Evolutionary conservation across 495 filamentous ascomycete species (phyloP).

Genomic region (Hypoxylon perforatum): DNA sequence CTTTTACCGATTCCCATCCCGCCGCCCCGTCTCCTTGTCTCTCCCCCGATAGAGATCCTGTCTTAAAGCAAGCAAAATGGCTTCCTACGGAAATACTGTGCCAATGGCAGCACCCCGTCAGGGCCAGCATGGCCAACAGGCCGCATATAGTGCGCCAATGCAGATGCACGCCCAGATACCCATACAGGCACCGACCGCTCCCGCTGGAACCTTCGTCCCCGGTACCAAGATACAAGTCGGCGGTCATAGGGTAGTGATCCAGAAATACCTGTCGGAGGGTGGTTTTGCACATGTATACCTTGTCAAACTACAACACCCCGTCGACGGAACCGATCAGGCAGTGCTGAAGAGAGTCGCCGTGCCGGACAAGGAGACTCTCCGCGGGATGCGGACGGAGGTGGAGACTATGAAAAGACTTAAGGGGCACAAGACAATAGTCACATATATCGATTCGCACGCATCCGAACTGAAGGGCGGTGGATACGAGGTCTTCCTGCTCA

Average conservation of each 20-base stretch:
- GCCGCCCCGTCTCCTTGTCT: constrained; percentile 16
- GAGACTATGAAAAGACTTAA: constrained; percentile 99
- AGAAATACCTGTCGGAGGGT: constrained; percentile 97
- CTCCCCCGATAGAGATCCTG: constrained; percentile 3
- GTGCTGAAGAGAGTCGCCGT: constrained; percentile 98
- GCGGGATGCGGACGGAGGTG: constrained; percentile 97
- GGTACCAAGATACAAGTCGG: constrained; percentile 97
- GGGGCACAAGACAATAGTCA: constrained; percentile 95
- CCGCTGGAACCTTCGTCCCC: constrained; percentile 88
- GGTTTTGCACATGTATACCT: constrained; percentile 99
- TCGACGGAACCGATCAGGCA: constrained; percentile 84
- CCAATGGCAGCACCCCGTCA: constrained; percentile 48
- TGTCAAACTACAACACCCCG: constrained; percentile 80
- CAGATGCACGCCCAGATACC: constrained; percentile 38
- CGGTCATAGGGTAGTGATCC: constrained; percentile 91
- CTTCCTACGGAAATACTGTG: constrained; percentile 57
- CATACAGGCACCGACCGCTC: constrained; percentile 62
- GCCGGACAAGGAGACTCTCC: constrained; percentile 91
- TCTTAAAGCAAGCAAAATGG: constrained; percentile 45
- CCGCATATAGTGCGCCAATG: constrained; percentile 48
- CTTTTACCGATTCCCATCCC: constrained; percentile 36
- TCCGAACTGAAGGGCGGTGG: constrained; percentile 91
- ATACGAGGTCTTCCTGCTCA: constrained; percentile 97
- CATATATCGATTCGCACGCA: constrained; percentile 97
- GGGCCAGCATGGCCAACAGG: constrained; percentile 51